These are phyloP conservation scores for Acrocalymma vagum DNA, from an alignment of 2,329 filamentous ascomycete species.

Conservation along the genomic window DNA sequence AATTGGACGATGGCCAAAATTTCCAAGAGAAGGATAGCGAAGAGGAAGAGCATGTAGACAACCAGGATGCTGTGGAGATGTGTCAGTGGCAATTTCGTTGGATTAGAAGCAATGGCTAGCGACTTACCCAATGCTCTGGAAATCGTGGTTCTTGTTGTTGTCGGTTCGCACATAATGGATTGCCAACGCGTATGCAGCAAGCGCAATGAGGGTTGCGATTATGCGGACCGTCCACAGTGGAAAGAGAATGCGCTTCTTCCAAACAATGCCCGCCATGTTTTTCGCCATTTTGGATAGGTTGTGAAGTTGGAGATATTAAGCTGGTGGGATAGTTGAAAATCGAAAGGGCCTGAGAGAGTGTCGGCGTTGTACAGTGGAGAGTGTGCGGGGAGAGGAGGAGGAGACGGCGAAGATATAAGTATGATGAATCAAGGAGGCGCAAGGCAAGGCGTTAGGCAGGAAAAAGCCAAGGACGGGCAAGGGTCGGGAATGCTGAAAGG, in stretches of 20 bases:
- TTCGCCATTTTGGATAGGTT: constrained; percentile 33
- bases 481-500: too few species aligned
- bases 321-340: too few species aligned
- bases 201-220: constrained; percentile 41
- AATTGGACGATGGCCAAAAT: constrained; percentile 44
- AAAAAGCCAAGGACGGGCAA: too few species aligned
- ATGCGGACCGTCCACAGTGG: constrained; percentile 48
- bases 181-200: constrained; percentile 35
- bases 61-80: constrained; percentile 34
- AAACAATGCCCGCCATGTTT: too few species aligned
- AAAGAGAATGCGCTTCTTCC: constrained; percentile 49
- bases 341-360: too few species aligned
- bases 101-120: too few species aligned
- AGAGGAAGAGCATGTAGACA: constrained; percentile 41
- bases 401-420: too few species aligned
- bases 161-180: constrained; percentile 29
- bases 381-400: too few species aligned
- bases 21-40: constrained; percentile 45
- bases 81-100: constrained; percentile 23
- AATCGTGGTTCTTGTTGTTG: constrained; percentile 22
- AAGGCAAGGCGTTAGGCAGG: too few species aligned
- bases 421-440: too few species aligned
- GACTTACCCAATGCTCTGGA: constrained; percentile 30
- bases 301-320: too few species aligned
- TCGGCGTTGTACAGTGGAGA: too few species aligned